Base-by-base conservation (phyloP, 2,329 filamentous ascomycete genomes). In the Verticillium nonalfalfae region DNA sequence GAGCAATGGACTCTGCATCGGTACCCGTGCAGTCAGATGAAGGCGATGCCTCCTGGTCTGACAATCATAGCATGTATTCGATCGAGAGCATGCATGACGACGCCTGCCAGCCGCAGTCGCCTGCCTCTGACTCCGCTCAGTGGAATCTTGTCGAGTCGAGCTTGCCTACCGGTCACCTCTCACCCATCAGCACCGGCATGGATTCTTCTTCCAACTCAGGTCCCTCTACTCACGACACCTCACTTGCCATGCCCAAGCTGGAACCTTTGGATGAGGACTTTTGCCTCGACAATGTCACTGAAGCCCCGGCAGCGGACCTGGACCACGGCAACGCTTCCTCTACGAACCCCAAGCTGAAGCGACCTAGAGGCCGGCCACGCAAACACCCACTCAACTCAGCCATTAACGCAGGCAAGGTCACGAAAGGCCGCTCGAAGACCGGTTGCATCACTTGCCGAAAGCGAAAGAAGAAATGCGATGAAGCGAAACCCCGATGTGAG, bases 301-400 rank as follows among this genome's bases (percentile, higher is more conserved):
- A 78, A 60, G 79, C 74, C 4, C 76, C 78, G 4, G 69, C 35
- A 62, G 62, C 13, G 56, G 36, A 33, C 14, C 9, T 14, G 13
- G 57, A 60, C 14, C 18, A 40, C 35, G 21, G 39, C 66, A n/a
- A 31, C n/a, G 13, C 4, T 65, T 63, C 54, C 64, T 62, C 18
- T 62, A 62, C 71, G 1, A 70, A 75, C 33, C 66, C 74, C 21
- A 84, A 84, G 66, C 71, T 74, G 40, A 89, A 89, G 75, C 81
- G 89, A 69, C 88, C 88, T 67, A 85, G 93, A 69, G 93, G 93
- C 38, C 84, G 93, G 60, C 93, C 93, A 58, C 84, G 92, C 74
- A 96, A 96, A 77, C 87, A 93, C 68, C 90, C 91, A 45, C 77
- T 90, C 18, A 82, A 81, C 7, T 82, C 86, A 1, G 81, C 83